A percentile compares a stretch with the other conserved stretches of the same genome.
Conservation (phyloP, 2,329 filamentous ascomycete species). For the Nannizziopsis barbatae region DNA sequence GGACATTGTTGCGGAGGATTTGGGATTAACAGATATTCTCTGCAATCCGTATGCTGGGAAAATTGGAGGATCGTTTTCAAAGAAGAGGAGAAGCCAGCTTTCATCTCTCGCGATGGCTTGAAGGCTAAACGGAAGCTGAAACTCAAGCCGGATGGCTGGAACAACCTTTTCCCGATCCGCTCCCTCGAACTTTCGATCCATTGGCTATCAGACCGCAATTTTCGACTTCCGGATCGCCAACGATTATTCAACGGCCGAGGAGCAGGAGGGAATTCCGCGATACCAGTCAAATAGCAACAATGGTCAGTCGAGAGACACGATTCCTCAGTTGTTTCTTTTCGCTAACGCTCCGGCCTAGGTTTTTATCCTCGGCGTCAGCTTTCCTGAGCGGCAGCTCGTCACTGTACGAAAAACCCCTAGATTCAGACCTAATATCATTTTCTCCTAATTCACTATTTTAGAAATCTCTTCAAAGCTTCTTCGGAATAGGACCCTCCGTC, state of each 20-base stretch:
- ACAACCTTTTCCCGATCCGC: conserved; percentile 1
- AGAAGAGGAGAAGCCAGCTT: conserved; percentile 26
- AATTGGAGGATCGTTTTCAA: too few species aligned
- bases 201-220: too few species aligned
- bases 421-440: background rate
- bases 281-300: background rate
- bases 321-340: too few species aligned
- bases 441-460: conserved; percentile 12
- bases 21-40: background rate
- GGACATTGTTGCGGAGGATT: conserved; percentile 48
- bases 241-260: background rate
- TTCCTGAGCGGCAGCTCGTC: conserved; percentile 71
- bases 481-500: conserved; percentile 62
- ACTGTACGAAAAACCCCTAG: conserved; percentile 47
- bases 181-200: background rate
- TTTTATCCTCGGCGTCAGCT: conserved; percentile 77
- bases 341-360: conserved; percentile 43
- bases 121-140: too few species aligned
- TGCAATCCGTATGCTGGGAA: too few species aligned
- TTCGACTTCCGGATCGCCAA: background rate
- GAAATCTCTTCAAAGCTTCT: conserved; percentile 66
- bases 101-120: conserved; percentile 17
- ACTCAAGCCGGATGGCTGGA: background rate
- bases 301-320: conserved; percentile 8
- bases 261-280: background rate